Conservation (phyloP, 2,329 filamentous ascomycete genomes). For the Sclerotiophoma versabilis region DNA sequence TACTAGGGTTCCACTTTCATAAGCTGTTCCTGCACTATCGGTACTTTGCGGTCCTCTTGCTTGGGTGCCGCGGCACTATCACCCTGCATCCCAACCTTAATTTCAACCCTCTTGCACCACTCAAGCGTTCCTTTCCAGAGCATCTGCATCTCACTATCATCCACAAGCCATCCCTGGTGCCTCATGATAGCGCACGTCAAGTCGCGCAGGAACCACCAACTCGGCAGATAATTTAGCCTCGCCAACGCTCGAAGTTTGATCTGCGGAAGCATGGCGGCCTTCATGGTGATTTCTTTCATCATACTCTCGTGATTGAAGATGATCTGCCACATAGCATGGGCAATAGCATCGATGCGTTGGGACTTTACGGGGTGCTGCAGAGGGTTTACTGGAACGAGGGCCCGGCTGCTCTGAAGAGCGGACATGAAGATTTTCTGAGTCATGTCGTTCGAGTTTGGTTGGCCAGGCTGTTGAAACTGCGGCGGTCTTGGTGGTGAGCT, state of each 20-base stretch:
- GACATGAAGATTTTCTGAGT: not conserved
- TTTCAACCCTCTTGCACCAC: not conserved
- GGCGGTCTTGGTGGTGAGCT: not conserved
- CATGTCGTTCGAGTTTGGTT: not conserved
- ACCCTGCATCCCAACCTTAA: not conserved
- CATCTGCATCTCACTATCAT: slow-evolving; percentile 19
- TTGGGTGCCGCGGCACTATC: not conserved
- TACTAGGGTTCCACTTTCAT: not conserved
- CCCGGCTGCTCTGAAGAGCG: not conserved
- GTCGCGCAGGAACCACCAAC: slow-evolving; percentile 33
- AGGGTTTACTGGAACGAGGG: not conserved
- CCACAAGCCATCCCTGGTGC: not conserved
- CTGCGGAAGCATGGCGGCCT: slow-evolving; percentile 15
- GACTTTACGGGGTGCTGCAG: not conserved
- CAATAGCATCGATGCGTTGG: slow-evolving; percentile 10
- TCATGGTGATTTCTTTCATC: slow-evolving; percentile 7
- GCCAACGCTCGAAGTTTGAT: slow-evolving; percentile 27
- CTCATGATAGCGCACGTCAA: not conserved
- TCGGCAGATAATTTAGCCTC: slow-evolving; percentile 27
- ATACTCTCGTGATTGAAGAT: slow-evolving; percentile 8
- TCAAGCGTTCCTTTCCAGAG: slow-evolving; percentile 9
- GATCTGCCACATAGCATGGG: slow-evolving; percentile 25
- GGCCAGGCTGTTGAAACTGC: not conserved
- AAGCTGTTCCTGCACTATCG: not conserved
- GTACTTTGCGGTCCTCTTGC: no score